Evolutionary conservation across 257 asterid species (phyloP).

Genomic region (Parsonsia alboflavescens): DNA sequence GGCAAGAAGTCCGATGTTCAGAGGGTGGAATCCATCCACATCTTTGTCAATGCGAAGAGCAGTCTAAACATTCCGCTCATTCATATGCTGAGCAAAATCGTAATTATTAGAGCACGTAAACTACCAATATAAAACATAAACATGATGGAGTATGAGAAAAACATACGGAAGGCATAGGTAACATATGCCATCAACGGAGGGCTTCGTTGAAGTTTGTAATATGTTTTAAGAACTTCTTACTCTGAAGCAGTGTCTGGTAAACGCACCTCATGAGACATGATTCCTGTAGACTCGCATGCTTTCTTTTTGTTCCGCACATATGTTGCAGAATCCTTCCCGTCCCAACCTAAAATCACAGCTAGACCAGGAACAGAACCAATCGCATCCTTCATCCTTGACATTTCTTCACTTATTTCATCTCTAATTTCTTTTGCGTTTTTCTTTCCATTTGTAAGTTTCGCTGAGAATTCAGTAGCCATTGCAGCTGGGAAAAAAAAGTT

Average conservation of each 20-base stretch:
- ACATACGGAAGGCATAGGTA: slow-evolving; percentile 85
- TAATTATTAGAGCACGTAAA: neutral
- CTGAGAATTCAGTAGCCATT: slow-evolving; percentile 42
- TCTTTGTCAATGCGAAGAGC: slow-evolving; percentile 88
- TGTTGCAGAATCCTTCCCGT: slow-evolving; percentile 88
- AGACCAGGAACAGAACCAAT: slow-evolving; percentile 76
- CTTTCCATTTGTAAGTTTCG: slow-evolving; percentile 79
- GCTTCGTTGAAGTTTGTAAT: slow-evolving; percentile 66
- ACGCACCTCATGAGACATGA: slow-evolving; percentile 71
- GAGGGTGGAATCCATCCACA: slow-evolving; percentile 95
- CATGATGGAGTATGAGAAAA: neutral
- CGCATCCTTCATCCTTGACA: slow-evolving; percentile 73
- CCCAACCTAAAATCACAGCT: slow-evolving; percentile 92
- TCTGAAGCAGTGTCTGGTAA: slow-evolving; percentile 70
- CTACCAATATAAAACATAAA: neutral
- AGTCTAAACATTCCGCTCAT: slow-evolving; percentile 71
- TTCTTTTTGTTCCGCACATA: slow-evolving; percentile 92
- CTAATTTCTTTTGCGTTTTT: slow-evolving; percentile 58
- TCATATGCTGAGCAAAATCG: slow-evolving; percentile 66
- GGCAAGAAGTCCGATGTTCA: slow-evolving; percentile 83
- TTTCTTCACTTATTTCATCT: slow-evolving; percentile 72
- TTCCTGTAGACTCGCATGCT: slow-evolving; percentile 77
- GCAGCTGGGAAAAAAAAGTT: slow-evolving; percentile 45
- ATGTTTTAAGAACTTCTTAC: slow-evolving; percentile 66
- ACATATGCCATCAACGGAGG: slow-evolving; percentile 85